These are phyloP conservation scores for Candida boleticola DNA, from an alignment of 805 yeast genomes.

Conservation along the genomic window DNA sequence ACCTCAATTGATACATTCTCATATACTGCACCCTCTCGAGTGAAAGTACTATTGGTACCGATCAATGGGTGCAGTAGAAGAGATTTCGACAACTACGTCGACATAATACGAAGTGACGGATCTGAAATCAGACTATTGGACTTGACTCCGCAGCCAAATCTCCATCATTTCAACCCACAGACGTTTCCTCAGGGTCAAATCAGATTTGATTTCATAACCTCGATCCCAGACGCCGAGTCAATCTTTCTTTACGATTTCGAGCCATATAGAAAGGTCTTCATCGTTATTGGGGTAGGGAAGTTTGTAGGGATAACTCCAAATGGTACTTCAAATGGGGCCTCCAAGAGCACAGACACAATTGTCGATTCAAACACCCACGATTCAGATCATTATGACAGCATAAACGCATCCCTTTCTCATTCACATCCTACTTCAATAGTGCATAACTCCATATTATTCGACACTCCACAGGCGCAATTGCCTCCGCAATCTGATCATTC, in stretches of 20 bases:
- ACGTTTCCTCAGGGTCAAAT: constrained; percentile 79
- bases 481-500: constrained; percentile 16
- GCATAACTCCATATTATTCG: constrained; percentile 56
- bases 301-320: too few species aligned
- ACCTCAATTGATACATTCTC: constrained; percentile 23
- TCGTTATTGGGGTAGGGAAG: constrained; percentile 48
- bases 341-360: constrained; percentile 36
- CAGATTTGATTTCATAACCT: constrained; percentile 51
- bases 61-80: constrained; percentile 45
- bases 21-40: constrained; percentile 64
- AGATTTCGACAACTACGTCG: constrained; percentile 43
- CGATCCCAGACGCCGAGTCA: constrained; percentile 52
- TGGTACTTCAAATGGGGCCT: constrained; percentile 7
- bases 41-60: constrained; percentile 69
- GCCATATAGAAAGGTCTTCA: constrained; percentile 77
- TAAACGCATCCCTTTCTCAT: constrained; percentile 19
- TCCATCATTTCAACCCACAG: constrained; percentile 71
- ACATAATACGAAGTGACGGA: constrained; percentile 41
- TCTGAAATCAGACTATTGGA: constrained; percentile 73
- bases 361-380: constrained; percentile 24
- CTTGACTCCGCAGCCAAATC: constrained; percentile 56
- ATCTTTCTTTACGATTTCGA: constrained; percentile 82
- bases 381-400: constrained; percentile 20
- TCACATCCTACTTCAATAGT: constrained; percentile 53
- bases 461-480: constrained; percentile 30